Percentiles rank a stretch among this genome's conserved stretches.
Conservation (phyloP, 805 yeast genomes). For the Kodamaea leandrae region DNA sequence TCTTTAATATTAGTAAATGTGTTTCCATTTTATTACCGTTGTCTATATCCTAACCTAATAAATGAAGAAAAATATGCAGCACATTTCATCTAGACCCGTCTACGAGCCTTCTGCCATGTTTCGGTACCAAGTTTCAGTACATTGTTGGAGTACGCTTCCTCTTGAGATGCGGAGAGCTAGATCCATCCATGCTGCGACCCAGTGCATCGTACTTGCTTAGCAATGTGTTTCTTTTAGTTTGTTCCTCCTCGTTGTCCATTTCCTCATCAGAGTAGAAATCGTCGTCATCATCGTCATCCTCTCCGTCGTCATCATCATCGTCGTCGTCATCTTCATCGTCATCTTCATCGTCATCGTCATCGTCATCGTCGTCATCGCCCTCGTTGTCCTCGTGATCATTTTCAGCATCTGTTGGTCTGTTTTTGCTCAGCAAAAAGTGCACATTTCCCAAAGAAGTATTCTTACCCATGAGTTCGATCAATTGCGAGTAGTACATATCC, state of each 20-base stretch:
- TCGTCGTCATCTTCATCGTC: slow-evolving; percentile 11
- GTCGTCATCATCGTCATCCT: slow-evolving; percentile 14
- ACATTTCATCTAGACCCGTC: no score
- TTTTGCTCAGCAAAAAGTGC: slow-evolving; percentile 10
- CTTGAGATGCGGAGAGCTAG: slow-evolving; percentile 29
- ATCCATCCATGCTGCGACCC: slow-evolving; percentile 25
- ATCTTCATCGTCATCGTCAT: slow-evolving; percentile 14
- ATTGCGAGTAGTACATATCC: slow-evolving; percentile 38
- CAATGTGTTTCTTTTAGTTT: slow-evolving; percentile 8
- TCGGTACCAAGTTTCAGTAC: no score
- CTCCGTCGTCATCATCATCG: slow-evolving; percentile 12
- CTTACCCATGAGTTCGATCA: slow-evolving; percentile 42
- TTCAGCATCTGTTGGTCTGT: slow-evolving; percentile 10
- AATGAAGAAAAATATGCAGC: no score
- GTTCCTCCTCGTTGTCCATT: slow-evolving; percentile 5
- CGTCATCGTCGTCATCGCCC: slow-evolving; percentile 13
- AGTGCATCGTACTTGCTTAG: slow-evolving; percentile 10
- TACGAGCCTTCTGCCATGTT: no score
- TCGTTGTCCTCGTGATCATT: slow-evolving; percentile 11
- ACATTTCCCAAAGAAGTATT: slow-evolving; percentile 15
- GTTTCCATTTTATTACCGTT: no score
- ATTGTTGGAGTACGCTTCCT: slow-evolving; percentile 11
- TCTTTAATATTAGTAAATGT: no score
- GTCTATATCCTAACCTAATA: no score
- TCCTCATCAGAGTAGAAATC: slow-evolving; percentile 14